Percentiles rank a stretch among this genome's conserved stretches.
These are phyloP conservation scores for Phalaenopsis equestris DNA, from an alignment of 106 monocot genomes.

Conservation along the genomic window DNA sequence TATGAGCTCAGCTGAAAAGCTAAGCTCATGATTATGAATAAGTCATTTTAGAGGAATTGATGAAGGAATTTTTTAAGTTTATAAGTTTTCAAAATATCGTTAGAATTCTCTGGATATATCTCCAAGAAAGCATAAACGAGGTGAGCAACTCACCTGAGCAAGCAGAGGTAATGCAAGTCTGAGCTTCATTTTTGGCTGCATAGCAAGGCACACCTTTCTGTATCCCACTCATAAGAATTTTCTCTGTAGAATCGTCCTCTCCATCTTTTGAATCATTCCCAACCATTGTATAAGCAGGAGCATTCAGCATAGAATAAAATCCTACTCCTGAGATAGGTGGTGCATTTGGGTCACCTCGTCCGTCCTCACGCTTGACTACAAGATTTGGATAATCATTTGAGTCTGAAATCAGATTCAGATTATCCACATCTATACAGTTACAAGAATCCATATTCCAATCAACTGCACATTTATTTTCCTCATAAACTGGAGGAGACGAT, in stretches of 20 bases:
- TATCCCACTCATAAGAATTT: conserved; percentile 24
- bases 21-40: not conserved
- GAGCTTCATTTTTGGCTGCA: conserved; percentile 16
- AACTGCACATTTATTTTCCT: conserved; percentile 14
- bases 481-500: conserved; percentile 10
- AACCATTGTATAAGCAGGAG: not conserved
- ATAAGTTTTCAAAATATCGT: not conserved
- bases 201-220: conserved; percentile 15
- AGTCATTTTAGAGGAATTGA: not conserved
- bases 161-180: conserved; percentile 16
- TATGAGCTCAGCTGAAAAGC: not conserved
- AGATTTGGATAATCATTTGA: not conserved
- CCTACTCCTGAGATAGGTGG: not conserved
- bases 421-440: conserved; percentile 16
- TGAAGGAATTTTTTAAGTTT: not conserved
- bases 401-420: conserved; percentile 12
- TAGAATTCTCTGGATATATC: not conserved
- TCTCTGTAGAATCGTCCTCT: conserved; percentile 16
- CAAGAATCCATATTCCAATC: conserved; percentile 26
- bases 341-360: not conserved
- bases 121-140: not conserved
- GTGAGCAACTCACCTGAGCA: conserved; percentile 19
- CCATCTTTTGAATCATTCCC: conserved; percentile 6
- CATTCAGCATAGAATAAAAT: not conserved
- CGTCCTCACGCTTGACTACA: conserved; percentile 8